Conservation (phyloP, 2,329 filamentous ascomycete species). For the Botryosphaeria dothidea region DNA sequence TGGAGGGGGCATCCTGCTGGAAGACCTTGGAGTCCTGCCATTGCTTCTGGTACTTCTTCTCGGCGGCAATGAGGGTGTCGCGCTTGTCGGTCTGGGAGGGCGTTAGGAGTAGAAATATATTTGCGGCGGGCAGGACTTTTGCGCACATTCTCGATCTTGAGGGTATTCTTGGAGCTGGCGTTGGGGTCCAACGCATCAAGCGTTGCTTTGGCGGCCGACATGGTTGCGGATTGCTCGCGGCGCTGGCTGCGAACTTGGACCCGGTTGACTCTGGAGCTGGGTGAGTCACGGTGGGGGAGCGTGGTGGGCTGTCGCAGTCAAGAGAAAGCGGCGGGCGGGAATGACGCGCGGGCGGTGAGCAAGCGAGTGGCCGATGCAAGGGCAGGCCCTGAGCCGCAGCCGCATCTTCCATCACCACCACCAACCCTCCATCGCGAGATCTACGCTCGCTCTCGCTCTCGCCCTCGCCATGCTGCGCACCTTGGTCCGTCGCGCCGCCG, state of each 20-base stretch:
- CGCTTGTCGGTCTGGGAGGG: slow-evolving; percentile 75
- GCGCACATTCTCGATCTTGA: slow-evolving; percentile 64
- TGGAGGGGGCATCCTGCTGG: slow-evolving; percentile 80
- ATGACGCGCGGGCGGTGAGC: slow-evolving; percentile 19
- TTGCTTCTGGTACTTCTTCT: slow-evolving; percentile 89
- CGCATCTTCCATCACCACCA: not conserved
- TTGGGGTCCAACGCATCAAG: slow-evolving; percentile 57
- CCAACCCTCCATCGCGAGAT: not conserved
- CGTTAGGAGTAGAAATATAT: slow-evolving; percentile 21
- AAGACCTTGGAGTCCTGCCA: slow-evolving; percentile 80
- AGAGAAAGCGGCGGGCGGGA: slow-evolving; percentile 4
- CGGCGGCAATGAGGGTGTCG: slow-evolving; percentile 75
- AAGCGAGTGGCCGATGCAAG: slow-evolving; percentile 6
- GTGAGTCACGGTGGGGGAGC: slow-evolving; percentile 13
- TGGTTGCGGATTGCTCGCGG: slow-evolving; percentile 27
- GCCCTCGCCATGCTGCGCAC: slow-evolving; percentile 49
- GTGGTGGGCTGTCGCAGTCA: slow-evolving; percentile 11
- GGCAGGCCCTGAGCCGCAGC: not conserved
- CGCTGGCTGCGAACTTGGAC: slow-evolving; percentile 29
- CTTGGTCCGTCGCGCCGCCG: slow-evolving; percentile 44
- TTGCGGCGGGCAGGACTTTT: slow-evolving; percentile 11
- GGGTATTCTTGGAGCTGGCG: slow-evolving; percentile 59
- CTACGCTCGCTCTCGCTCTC: not conserved
- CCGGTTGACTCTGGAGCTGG: slow-evolving; percentile 16
- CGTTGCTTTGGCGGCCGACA: slow-evolving; percentile 53